phyloP scores from a whole-genome alignment of 202 grass and related monocot genomes.

The Carex arenaria region DNA sequence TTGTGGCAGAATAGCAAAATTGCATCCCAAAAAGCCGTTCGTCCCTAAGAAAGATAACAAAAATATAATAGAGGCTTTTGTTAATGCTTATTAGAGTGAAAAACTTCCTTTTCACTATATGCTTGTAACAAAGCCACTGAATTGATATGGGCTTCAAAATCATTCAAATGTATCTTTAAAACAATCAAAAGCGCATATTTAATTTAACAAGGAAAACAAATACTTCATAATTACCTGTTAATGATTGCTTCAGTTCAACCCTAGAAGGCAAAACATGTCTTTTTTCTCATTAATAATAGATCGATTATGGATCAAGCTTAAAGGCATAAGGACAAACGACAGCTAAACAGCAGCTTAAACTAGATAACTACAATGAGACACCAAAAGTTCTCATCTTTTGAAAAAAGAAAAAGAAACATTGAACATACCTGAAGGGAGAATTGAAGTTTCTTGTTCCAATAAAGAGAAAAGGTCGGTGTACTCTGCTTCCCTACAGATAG shows the following conservation, averaged over 20 bases:
- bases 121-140: neutral
- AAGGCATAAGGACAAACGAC: neutral
- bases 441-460: slow-evolving; percentile 94
- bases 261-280: neutral
- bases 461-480: slow-evolving; percentile 72
- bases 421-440: slow-evolving; percentile 89
- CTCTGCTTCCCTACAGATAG: slow-evolving; percentile 79
- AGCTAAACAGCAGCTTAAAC: neutral
- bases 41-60: slow-evolving; percentile 52
- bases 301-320: neutral
- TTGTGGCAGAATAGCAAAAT: slow-evolving; percentile 92
- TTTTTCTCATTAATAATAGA: neutral
- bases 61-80: neutral
- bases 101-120: neutral
- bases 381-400: neutral
- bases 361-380: neutral
- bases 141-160: neutral
- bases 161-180: neutral
- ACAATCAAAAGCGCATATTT: neutral
- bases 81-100: neutral
- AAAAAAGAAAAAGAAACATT: slow-evolving; percentile 2
- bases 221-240: neutral
- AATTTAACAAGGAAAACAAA: neutral
- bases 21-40: slow-evolving; percentile 92
- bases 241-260: neutral